These are phyloP conservation scores for Exophiala sideris DNA, from an alignment of 2,329 filamentous ascomycete species.

Conservation along the genomic window DNA sequence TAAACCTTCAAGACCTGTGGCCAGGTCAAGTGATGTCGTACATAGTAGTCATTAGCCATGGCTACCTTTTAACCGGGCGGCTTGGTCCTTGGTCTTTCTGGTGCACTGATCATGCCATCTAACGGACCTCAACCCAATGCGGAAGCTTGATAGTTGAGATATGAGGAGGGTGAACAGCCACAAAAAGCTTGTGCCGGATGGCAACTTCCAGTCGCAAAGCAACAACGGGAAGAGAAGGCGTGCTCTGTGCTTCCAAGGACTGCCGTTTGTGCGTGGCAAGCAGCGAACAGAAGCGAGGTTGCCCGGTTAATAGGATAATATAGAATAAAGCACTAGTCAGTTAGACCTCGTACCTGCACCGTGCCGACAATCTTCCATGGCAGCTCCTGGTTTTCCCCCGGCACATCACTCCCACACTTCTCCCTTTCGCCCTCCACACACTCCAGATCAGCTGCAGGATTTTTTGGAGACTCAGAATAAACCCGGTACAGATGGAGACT, in stretches of 20 bases:
- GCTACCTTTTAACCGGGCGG: no score
- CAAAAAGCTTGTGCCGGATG: neutral
- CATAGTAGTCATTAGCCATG: no score
- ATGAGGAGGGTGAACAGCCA: neutral
- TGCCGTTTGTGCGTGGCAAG: no score
- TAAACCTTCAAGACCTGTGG: no score
- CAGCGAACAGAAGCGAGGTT: neutral
- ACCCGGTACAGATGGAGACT: no score
- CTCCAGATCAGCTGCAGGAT: constrained; percentile 1
- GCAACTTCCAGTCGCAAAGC: neutral
- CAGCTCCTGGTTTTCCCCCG: neutral
- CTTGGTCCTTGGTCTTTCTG: no score
- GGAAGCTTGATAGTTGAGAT: neutral
- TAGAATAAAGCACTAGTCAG: neutral
- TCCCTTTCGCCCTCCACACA: constrained; percentile 7
- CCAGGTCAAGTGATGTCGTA: no score
- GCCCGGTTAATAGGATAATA: constrained; percentile 22
- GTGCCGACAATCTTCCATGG: neutral
- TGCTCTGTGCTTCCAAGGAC: neutral
- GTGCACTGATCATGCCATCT: neutral
- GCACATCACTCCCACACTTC: constrained; percentile 1
- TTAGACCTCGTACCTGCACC: neutral
- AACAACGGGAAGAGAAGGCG: neutral
- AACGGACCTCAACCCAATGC: neutral
- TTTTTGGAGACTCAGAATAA: neutral